Base-by-base conservation (phyloP, 345 rosid species). In the Salix suchowensis region DNA sequence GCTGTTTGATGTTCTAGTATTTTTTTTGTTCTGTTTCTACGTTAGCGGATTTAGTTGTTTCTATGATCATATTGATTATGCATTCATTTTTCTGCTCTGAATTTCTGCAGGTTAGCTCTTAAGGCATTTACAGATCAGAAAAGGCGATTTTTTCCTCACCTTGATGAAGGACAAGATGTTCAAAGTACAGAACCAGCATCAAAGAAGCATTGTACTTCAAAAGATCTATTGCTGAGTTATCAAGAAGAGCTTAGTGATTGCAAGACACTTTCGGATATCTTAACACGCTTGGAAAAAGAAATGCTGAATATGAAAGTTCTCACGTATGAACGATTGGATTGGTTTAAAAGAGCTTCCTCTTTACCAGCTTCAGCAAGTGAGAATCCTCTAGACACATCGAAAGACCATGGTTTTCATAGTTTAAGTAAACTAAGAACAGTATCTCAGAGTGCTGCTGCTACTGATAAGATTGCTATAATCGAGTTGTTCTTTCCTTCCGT, bases 61-160 rank as follows among this genome's bases (percentile, higher is more conserved):
- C 18, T 46, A 46, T 46, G 52, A 4, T 46, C 18, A 46, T 34
- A 3, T 60, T 40, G 55, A 28, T 67, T 7, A 39, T 23, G 21
- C 12, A 15, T 2, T 46, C 52, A 46, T 14, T 46, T 46, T 46
- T 12, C 74, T 70, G 71, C 55, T 68, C n/a, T 82, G 21, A 69
- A 60, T 50, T 65, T 67, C 52, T 85, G n/a, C 81, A 91, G 97
- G 86, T 87, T 93, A 82, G 98, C 99, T 78, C 94, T 93, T 73
- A 93, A 91, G 88, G 97, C 99, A 15, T 96, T 96, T 84, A 88
- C 88, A 19, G 97, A 93, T 87, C 99, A 93, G 87, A 93, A 93
- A 78, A 88, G 91, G 78, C 85, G 93, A 7, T 96, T 89, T 78
- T 96, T 95, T 34, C 94, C 98, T 75, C 98, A 90, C 84, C 89